phyloP scores from a whole-genome alignment of 2,329 filamentous ascomycete genomes.

The Pseudogymnoascus destructans region DNA sequence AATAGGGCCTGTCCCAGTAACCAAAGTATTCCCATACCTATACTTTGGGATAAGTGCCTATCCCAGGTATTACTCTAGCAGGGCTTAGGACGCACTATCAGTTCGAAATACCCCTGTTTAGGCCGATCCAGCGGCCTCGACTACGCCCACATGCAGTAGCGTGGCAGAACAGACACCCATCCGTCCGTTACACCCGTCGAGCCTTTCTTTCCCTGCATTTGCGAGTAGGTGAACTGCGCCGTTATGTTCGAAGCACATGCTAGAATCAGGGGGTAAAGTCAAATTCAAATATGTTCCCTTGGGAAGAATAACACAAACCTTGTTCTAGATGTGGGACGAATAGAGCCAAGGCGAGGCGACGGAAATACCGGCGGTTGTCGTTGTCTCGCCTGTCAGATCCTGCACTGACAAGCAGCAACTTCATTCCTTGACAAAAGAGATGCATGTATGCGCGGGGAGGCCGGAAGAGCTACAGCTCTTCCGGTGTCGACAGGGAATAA shows the following conservation, averaged over 20 bases:
- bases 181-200: slow-evolving; percentile 2
- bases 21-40: neutral
- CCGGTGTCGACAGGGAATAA: neutral
- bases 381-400: slow-evolving; percentile 4
- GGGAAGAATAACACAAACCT: neutral
- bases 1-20: neutral
- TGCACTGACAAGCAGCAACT: neutral
- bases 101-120: neutral
- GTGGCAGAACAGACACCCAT: neutral
- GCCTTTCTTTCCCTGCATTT: slow-evolving; percentile 3
- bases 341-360: neutral
- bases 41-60: neutral
- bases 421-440: neutral
- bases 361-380: slow-evolving; percentile 2
- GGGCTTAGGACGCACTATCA: slow-evolving; percentile 3
- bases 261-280: neutral
- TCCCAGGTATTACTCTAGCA: slow-evolving; percentile 7
- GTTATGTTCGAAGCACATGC: neutral
- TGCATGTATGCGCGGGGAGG: neutral
- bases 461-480: neutral
- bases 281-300: neutral
- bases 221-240: neutral
- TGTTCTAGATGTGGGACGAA: neutral
- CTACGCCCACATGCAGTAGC: slow-evolving; percentile 7
- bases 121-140: slow-evolving; percentile 1